These are phyloP conservation scores for Leishmania mexicana DNA, from an alignment of 208 protist species.

Conservation along the genomic window DNA sequence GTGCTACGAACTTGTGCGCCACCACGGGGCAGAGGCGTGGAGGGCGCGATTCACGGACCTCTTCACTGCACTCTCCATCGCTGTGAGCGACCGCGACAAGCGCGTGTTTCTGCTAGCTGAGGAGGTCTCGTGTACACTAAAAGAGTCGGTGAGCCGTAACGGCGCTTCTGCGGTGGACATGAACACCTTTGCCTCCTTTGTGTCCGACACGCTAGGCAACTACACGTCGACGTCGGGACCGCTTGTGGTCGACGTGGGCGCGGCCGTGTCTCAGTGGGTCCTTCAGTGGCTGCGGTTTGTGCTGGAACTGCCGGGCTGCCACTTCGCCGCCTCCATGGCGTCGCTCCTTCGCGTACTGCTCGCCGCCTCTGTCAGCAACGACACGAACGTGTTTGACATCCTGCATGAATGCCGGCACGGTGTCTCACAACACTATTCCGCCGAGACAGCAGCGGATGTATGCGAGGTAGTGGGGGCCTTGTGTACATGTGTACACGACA, in stretches of 20 bases:
- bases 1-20: constrained; percentile 52
- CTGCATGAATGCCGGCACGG: constrained; percentile 24
- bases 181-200: constrained; percentile 32
- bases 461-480: constrained; percentile 28
- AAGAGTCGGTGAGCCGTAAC: constrained; percentile 50
- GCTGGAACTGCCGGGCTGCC: constrained; percentile 49
- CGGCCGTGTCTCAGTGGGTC: constrained; percentile 48
- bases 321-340: constrained; percentile 46
- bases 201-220: constrained; percentile 44
- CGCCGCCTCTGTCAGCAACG: constrained; percentile 37
- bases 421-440: constrained; percentile 18
- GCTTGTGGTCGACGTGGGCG: constrained; percentile 15
- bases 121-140: constrained; percentile 64
- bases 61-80: constrained; percentile 55
- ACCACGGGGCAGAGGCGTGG: constrained; percentile 44
- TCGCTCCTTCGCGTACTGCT: constrained; percentile 49
- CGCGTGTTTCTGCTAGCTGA: constrained; percentile 51
- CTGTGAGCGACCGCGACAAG: constrained; percentile 64
- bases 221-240: constrained; percentile 21
- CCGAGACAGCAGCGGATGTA: constrained; percentile 13
- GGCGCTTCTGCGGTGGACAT: constrained; percentile 37
- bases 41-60: constrained; percentile 48
- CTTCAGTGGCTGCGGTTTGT: constrained; percentile 67
- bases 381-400: constrained; percentile 30
- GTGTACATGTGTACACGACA: constrained; percentile 14